A percentile compares a stretch with the other conserved stretches of the same genome.
Evolutionary conservation across 1,139 yeast genomes (phyloP).

Genomic region (Yamadazyma friedrichii): DNA sequence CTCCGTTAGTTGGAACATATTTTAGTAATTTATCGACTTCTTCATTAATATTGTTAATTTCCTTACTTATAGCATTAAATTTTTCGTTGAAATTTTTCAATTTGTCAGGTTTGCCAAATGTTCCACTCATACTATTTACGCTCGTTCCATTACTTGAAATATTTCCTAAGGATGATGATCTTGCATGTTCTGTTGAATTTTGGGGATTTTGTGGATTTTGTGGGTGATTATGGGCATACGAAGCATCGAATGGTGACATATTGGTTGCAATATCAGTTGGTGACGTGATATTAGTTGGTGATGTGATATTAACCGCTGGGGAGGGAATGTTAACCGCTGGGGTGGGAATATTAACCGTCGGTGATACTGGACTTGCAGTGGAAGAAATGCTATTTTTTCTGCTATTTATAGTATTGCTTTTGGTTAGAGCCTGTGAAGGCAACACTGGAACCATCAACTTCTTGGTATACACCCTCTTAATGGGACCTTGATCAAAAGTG

Average conservation of each 20-base stretch:
- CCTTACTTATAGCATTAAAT: slow-evolving; percentile 1
- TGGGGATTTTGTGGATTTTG: too few relatives aligned
- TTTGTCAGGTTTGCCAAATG: not conserved
- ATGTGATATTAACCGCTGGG: too few relatives aligned
- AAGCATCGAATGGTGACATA: too few relatives aligned
- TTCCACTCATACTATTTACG: too few relatives aligned
- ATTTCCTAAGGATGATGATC: too few relatives aligned
- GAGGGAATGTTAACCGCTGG: not conserved
- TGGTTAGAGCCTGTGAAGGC: slow-evolving; percentile 7
- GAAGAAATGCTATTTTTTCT: not conserved
- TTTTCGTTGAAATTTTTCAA: not conserved
- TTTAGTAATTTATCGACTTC: slow-evolving; percentile 2
- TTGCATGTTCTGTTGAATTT: too few relatives aligned
- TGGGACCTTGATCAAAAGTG: slow-evolving; percentile 25
- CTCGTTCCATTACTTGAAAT: too few relatives aligned
- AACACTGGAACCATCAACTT: slow-evolving; percentile 8
- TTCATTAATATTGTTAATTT: slow-evolving; percentile 3
- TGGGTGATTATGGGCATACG: too few relatives aligned
- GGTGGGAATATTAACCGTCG: not conserved
- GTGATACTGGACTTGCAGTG: not conserved
- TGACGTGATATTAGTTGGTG: too few relatives aligned
- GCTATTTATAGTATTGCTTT: not conserved
- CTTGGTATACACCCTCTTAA: slow-evolving; percentile 16
- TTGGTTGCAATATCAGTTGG: too few relatives aligned
- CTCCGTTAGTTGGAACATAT: not conserved